phyloP scores from a whole-genome alignment of 2,329 filamentous ascomycete species.

The Verruconis gallopava region DNA sequence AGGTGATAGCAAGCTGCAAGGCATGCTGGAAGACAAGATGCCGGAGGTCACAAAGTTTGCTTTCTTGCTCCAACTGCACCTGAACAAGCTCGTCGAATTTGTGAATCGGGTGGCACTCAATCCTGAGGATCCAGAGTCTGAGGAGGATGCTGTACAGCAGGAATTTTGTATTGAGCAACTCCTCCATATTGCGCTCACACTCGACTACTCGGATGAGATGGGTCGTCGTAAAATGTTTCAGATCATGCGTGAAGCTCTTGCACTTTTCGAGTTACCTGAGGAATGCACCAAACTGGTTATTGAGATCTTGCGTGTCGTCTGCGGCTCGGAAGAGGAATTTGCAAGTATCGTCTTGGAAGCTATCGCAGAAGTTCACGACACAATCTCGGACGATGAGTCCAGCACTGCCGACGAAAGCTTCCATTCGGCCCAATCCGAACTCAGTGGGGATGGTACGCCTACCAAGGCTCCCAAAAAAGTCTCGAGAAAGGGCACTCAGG shows the following conservation, averaged over 20 bases:
- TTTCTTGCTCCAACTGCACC: conserved; percentile 72
- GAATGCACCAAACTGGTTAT: conserved; percentile 82
- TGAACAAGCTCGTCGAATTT: conserved; percentile 53
- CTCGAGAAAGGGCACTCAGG: conserved; percentile 24
- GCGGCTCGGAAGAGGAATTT: conserved; percentile 67
- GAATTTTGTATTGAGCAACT: conserved; percentile 96
- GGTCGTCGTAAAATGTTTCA: conserved; percentile 93
- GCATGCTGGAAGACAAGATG: conserved; percentile 78
- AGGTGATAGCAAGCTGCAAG: conserved; percentile 60
- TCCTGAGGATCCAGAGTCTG: conserved; percentile 42
- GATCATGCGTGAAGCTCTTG: conserved; percentile 71
- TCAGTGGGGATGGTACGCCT: conserved; percentile 48
- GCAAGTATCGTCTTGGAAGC: conserved; percentile 80
- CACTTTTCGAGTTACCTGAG: conserved; percentile 77
- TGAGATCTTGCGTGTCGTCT: conserved; percentile 70
- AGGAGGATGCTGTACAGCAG: conserved; percentile 75
- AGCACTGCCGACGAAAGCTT: conserved; percentile 59
- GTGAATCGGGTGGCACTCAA: conserved; percentile 44
- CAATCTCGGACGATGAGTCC: conserved; percentile 56
- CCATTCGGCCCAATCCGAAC: conserved; percentile 79
- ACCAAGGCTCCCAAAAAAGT: conserved; percentile 23
- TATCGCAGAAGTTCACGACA: conserved; percentile 92
- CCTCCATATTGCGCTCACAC: conserved; percentile 76
- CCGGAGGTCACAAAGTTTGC: conserved; percentile 88
- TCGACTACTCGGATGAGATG: conserved; percentile 97